These are phyloP conservation scores for Coniochaeta ligniaria DNA, from an alignment of 2,329 filamentous ascomycete genomes.

Conservation along the genomic window DNA sequence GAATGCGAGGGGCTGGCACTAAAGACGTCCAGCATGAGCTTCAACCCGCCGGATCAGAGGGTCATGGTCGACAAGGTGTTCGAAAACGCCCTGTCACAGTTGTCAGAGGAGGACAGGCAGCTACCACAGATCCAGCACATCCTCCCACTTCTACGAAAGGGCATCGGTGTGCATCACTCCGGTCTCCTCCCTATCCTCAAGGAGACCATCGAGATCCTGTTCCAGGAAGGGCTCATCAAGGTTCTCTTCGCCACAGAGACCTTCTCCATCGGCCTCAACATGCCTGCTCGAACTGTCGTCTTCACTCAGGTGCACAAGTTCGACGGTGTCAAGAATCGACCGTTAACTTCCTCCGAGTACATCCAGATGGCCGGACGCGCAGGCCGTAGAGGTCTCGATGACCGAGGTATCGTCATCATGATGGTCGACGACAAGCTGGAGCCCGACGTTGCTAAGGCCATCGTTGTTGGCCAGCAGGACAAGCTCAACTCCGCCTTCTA, in stretches of 20 bases:
- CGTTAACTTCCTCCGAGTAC: constrained; percentile 91
- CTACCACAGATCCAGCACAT: constrained; percentile 89
- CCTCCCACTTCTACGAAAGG: constrained; percentile 78
- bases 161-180: constrained; percentile 96
- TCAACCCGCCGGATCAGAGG: constrained; percentile 96
- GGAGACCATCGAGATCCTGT: constrained; percentile 97
- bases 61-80: constrained; percentile 93
- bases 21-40: constrained; percentile 76
- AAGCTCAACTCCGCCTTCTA: constrained; percentile 97
- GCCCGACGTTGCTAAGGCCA: constrained; percentile 84
- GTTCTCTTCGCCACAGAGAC: constrained; percentile 97
- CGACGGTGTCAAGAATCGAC: constrained; percentile 73
- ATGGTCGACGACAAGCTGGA: constrained; percentile 98
- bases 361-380: constrained; percentile 98
- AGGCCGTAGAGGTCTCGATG: constrained; percentile 92
- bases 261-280: constrained; percentile 97
- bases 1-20: constrained; percentile 90
- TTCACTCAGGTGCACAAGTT: constrained; percentile 96
- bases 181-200: constrained; percentile 92
- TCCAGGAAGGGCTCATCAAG: constrained; percentile 97
- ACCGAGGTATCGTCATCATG: constrained; percentile 98
- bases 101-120: constrained; percentile 84
- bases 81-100: constrained; percentile 81
- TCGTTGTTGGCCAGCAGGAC: constrained; percentile 94
- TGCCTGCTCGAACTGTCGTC: constrained; percentile 99